Base-by-base conservation (phyloP, 2,329 filamentous ascomycete species). In the Fusarium solani-melongenae region DNA sequence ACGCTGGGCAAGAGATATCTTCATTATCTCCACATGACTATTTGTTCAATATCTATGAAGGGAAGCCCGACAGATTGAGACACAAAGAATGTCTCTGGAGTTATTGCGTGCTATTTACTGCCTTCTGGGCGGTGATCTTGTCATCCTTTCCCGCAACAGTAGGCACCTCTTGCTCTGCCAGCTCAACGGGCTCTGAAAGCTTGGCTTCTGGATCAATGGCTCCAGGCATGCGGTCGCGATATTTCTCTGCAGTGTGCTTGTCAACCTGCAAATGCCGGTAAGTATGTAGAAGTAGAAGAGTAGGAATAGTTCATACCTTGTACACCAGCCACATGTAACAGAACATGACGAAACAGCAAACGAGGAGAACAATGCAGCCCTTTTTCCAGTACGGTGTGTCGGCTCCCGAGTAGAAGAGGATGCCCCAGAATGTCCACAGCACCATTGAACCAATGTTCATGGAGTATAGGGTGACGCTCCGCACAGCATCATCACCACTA, bases 391-490 rank as follows among this genome's bases (percentile, higher is more conserved):
- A 85, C 4, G 84, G 83, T 0, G 83, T 83, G 66, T 86, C 82
- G 6, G 79, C 80, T 0, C 83, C 83, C 14, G 82, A 78, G 51
- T 86, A 86, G 9, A 86, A 70, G 0, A 79, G 74, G 6, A 86
- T 84, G 0, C 84, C 84, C 84, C 84, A 86, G 57, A 85, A 86
- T 0, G 85, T 85, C 68, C 83, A 86, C 29, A 86, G 66, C 1
- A 82, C 76, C 46, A 80, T 81, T 15, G 81, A 80, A 3, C 80
- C 79, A 27, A 82, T 81, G 12, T 83, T 84, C 83, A 86, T 85
- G 0, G 79, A 79, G 44, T 82, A 83, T 0, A 86, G 69, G 0
- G 82, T 82, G 4, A 86, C 79, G 12, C 81, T 81, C 12, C 85
- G 76, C 0, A 79, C 70, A 2, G 84, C 83, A 64, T 86, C 84